Evolutionary conservation across 2,329 filamentous ascomycete genomes (phyloP), one percentile per base, ranked within the genome.

Genomic region (Paraphoma sp.): DNA sequence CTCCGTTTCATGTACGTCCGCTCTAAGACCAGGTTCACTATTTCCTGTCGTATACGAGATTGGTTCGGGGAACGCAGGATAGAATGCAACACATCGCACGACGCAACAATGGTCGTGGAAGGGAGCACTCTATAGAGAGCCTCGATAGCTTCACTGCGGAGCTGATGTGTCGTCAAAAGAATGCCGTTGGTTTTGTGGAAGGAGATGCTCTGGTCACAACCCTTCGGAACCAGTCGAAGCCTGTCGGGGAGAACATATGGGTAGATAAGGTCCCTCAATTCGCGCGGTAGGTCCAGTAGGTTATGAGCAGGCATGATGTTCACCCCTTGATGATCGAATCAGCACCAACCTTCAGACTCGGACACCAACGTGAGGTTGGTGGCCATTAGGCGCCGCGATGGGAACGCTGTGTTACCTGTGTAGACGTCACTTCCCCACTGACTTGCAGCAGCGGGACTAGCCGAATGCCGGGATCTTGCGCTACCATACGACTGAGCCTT

Each of bases 261-360:
- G 4, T 43, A 44, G 40, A 51, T 44, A 8, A 51, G 28, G 29
- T 51, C 48, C 14, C 48, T 23, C n/a, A 51, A 9, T 17, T 51
- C 48, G 28, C 48, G 48, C 12, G 48, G 48, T 8, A 51, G 40
- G 12, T 17, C 3, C 8, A 51, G 23, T 5, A 51, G 41, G 12
- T 43, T 43, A 6, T 5, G 2, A 14, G 8, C 9, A 30, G 48
- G 7, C 38, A 36, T 44, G 8, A 28, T 28, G 17, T 33, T 9
- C 28, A 11, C 33, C n/a, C 2, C 6, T 38, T 6, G 10, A 23
- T 23, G 23, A 23, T 23, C 23, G 23, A 23, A 23, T 23, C 23
- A 5, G 23, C 23, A 23, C 23, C 23, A 23, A 23, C 5, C 23
- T 23, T 23, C 23, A 23, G 23, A 23, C 23, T 23, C 23, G 23